Evolutionary conservation across 2,329 filamentous ascomycete species (phyloP).

Genomic region (Ustulina deusta): DNA sequence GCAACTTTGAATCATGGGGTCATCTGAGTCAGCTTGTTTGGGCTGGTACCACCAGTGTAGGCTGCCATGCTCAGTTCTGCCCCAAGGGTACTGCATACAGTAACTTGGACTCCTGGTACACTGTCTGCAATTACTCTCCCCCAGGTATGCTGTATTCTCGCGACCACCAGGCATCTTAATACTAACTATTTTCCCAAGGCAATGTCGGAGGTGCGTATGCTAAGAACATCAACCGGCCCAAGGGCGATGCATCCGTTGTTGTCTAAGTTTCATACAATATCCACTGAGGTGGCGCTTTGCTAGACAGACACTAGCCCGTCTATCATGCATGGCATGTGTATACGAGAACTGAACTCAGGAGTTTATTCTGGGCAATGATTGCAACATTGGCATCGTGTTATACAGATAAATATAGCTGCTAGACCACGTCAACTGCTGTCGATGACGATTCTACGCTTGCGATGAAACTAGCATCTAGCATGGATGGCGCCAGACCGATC

Average conservation of each 20-base stretch:
- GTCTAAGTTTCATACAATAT: slow-evolving; percentile 37
- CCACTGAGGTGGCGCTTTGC: slow-evolving; percentile 27
- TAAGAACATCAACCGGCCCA: slow-evolving; percentile 61
- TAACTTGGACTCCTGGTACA: slow-evolving; percentile 73
- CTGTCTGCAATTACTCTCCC: slow-evolving; percentile 88
- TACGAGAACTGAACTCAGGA: slow-evolving; percentile 29
- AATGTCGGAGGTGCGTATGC: slow-evolving; percentile 65
- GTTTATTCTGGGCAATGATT: slow-evolving; percentile 28
- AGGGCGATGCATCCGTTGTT: slow-evolving; percentile 50
- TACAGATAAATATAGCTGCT: slow-evolving; percentile 28
- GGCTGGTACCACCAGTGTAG: slow-evolving; percentile 70
- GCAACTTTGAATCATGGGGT: slow-evolving; percentile 74
- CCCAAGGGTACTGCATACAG: slow-evolving; percentile 60
- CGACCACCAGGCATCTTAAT: not conserved
- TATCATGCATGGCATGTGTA: slow-evolving; percentile 40
- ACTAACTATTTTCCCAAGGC: slow-evolving; percentile 52
- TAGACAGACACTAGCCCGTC: slow-evolving; percentile 28
- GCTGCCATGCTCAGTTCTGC: slow-evolving; percentile 72
- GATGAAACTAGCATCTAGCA: slow-evolving; percentile 34
- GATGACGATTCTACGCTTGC: slow-evolving; percentile 40
- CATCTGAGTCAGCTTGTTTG: slow-evolving; percentile 84
- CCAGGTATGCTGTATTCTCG: slow-evolving; percentile 69
- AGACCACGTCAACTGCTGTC: slow-evolving; percentile 37
- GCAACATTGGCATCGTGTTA: slow-evolving; percentile 29
- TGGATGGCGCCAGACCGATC: slow-evolving; percentile 25